Conservation (phyloP, 2,329 filamentous ascomycete species). For the Aspergillus sp. region DNA sequence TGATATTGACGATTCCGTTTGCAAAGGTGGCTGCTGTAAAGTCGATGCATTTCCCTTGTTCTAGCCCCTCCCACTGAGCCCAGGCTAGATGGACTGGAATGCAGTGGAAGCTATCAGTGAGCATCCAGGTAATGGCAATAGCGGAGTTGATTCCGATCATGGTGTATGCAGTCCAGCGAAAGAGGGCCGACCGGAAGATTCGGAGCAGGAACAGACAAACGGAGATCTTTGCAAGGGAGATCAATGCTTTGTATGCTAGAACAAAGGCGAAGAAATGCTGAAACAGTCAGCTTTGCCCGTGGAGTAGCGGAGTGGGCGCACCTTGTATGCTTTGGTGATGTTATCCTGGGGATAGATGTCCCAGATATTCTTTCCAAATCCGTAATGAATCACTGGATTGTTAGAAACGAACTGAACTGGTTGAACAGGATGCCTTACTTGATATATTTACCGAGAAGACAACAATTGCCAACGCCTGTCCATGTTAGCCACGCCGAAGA, state of each 20-base stretch:
- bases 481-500: background rate
- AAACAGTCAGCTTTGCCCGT: background rate
- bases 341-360: conserved; percentile 20
- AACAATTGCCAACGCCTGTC: background rate
- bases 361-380: conserved; percentile 25
- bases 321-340: conserved; percentile 22
- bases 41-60: conserved; percentile 19
- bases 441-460: background rate
- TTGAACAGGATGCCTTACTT: background rate
- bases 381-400: conserved; percentile 20
- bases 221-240: conserved; percentile 26
- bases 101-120: conserved; percentile 21
- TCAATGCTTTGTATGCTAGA: conserved; percentile 21
- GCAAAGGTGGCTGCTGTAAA: conserved; percentile 19
- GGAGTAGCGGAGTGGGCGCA: background rate
- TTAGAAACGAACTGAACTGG: background rate
- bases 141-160: conserved; percentile 22
- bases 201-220: conserved; percentile 25
- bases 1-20: conserved; percentile 23
- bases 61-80: conserved; percentile 16
- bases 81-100: conserved; percentile 23
- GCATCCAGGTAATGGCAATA: conserved; percentile 20
- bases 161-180: conserved; percentile 18
- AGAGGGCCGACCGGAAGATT: conserved; percentile 20
- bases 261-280: conserved; percentile 21